Evolutionary conservation across 2,329 filamentous ascomycete genomes (phyloP), one percentile per base, ranked within the genome.

Genomic region (Alternaria sp.): DNA sequence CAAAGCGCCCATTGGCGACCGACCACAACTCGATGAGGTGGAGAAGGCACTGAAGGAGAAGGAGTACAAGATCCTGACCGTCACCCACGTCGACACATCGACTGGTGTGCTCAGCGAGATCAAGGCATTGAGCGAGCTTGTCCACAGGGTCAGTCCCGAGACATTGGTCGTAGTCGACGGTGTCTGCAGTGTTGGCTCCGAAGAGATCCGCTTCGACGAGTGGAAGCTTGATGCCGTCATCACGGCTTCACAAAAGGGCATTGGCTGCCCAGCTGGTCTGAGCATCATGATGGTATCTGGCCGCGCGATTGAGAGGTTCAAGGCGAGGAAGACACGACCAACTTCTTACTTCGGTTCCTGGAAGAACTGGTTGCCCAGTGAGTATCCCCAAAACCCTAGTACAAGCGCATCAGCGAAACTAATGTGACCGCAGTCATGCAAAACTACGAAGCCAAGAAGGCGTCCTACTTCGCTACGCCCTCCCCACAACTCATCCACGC

Each of bases 401-500:
- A 26, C 21, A 11, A 55, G 20, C 12, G 30, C 11, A 28, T 10
- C 30, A 26, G 11, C 2, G 15, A 30, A 30, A 53, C 75, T 78
- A 72, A 78, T 55, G 53, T 9, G 5, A 37, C 45, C 20, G 15
- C 63, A 92, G 91, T 99, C 82, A 98, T 99, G 95, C 90, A 96
- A 84, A 98, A 97, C 84, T 99, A 99, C 82, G 96, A 99, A 84
- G 93, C 93, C 68, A 93, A 94, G 85, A 99, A 98, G 85, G 89
- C 96, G 41, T 97, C 94, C 3, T 99, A 99, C 86, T 99, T 99
- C 78, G 96, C 96, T 41, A 99, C 96, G 2, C 96, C 96, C 1
- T 94, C 94, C 5, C 96, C 96, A 14, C 96, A 99, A 82, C 88
- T 99, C 55, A 87, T 99, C 71, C 95, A 92, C 81, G 96, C 96